Percentiles rank a stretch among this genome's conserved stretches.
Conservation (phyloP, 75 land plant genomes). For the Azolla pinnata region DNA sequence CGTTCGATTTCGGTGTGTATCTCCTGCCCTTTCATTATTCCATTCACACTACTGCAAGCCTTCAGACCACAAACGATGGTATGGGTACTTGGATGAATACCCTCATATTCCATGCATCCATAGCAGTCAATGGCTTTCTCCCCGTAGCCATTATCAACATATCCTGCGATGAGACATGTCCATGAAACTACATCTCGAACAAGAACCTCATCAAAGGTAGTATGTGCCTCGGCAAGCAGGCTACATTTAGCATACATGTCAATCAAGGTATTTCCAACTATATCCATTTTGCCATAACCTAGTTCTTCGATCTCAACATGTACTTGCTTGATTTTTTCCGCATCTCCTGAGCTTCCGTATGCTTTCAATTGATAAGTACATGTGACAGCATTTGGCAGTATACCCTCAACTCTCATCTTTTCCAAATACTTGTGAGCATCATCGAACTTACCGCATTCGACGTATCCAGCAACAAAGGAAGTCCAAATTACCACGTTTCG, state of each 20-base stretch:
- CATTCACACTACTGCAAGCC: background rate
- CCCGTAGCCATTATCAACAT: constrained; percentile 15
- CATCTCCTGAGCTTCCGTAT: constrained; percentile 17
- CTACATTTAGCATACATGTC: constrained; percentile 52
- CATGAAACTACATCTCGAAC: constrained; percentile 27
- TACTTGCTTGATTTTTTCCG: constrained; percentile 21
- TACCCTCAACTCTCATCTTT: constrained; percentile 13
- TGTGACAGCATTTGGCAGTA: constrained; percentile 42
- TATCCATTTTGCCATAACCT: constrained; percentile 20
- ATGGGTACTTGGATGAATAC: constrained; percentile 2
- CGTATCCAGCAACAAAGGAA: background rate
- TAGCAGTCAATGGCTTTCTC: constrained; percentile 21
- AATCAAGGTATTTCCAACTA: constrained; percentile 48
- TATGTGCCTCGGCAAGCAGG: constrained; percentile 25
- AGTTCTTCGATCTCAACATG: constrained; percentile 26
- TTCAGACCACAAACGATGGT: background rate
- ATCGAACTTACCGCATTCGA: background rate
- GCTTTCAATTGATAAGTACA: constrained; percentile 41
- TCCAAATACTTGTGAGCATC: constrained; percentile 24
- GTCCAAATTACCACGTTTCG: background rate
- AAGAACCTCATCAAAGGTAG: constrained; percentile 38
- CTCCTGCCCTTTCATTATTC: background rate
- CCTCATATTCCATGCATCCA: constrained; percentile 18
- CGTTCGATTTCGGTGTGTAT: constrained; percentile 2
- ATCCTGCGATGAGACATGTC: constrained; percentile 35